phyloP scores from a whole-genome alignment of 2,329 filamentous ascomycete species.

The Cladosporium cucumerinum region DNA sequence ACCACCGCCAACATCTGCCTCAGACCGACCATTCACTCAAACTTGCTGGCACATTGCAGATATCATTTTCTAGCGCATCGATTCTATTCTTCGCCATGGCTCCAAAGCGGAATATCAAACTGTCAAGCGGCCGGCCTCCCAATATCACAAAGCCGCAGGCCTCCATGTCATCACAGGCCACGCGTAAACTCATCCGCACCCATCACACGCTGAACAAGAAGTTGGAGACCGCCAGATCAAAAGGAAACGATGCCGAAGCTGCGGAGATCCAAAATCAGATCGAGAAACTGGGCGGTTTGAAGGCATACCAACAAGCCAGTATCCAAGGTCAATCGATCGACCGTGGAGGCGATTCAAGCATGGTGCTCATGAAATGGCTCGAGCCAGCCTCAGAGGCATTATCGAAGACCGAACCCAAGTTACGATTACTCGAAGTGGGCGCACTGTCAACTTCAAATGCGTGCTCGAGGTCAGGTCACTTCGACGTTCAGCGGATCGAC shows the following conservation, averaged over 20 bases:
- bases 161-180: slow-evolving; percentile 55
- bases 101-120: slow-evolving; percentile 15
- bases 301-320: slow-evolving; percentile 61
- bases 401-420: slow-evolving; percentile 14
- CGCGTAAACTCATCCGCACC: slow-evolving; percentile 55
- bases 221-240: slow-evolving; percentile 49
- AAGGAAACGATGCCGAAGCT: slow-evolving; percentile 40
- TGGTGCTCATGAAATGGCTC: slow-evolving; percentile 59
- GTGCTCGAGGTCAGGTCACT: slow-evolving; percentile 68
- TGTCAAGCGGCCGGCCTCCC: slow-evolving; percentile 48
- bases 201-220: slow-evolving; percentile 60
- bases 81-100: neutral
- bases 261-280: slow-evolving; percentile 49
- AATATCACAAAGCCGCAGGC: slow-evolving; percentile 37
- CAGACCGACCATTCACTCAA: neutral
- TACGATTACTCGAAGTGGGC: slow-evolving; percentile 82
- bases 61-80: neutral
- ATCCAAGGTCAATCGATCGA: slow-evolving; percentile 59
- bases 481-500: slow-evolving; percentile 81
- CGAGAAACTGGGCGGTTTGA: slow-evolving; percentile 55
- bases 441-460: slow-evolving; percentile 81
- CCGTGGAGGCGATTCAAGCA: slow-evolving; percentile 62
- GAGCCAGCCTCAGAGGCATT: slow-evolving; percentile 9
- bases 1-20: too few relatives aligned
- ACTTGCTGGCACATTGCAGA: neutral